Evolutionary conservation across 495 filamentous ascomycete species (phyloP), one percentile per base, ranked within the genome.

Genomic region (Aspergillus egyptiacus): DNA sequence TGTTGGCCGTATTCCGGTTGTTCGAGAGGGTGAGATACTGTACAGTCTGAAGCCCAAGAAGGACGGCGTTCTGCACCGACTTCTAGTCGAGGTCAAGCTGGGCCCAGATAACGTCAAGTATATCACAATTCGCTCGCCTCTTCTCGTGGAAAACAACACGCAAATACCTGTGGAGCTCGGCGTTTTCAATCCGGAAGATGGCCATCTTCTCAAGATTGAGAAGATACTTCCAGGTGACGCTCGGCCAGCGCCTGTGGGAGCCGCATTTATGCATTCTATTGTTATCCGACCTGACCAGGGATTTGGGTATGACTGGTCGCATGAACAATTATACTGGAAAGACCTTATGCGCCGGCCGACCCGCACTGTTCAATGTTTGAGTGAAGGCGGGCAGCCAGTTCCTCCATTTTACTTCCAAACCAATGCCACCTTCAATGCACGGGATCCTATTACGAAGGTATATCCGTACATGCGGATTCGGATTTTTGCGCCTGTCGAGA

Each of bases 71-170:
- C 76, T 89, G 56, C 94, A 98, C 65, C 84, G 89, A 22, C 75
- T 98, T 15, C 77, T 97, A 27, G 91, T 96, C 23, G 91, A 98
- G 46, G 84, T 98, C 53, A 91, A 81, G 41, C 78, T 98, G 25
- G 91, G 89, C 19, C 66, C 79, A 3, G 90, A 98, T 66, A 96
- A 96, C 51, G 84, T 98, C 66, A 98, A 98, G 68, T 91, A 95
- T 63, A 93, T 98, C 58, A 97, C 89, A 7, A 87, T 98, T 62
- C 82, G 91, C 31, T 97, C 93, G 11, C 93, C 93, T 6, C 74
- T 98, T n/a, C 69, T 96, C 11, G 80, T 98, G n/a, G 93, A 96
- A 66, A 98, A 98, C 69, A 85, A 90, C 59, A 97, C 93, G 2
- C 89, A 97, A 64, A 95, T 98, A 48, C 91, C 94, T 0, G 81